These are phyloP conservation scores for Penicillium daleae DNA, from an alignment of 495 filamentous ascomycete species.

Conservation along the genomic window DNA sequence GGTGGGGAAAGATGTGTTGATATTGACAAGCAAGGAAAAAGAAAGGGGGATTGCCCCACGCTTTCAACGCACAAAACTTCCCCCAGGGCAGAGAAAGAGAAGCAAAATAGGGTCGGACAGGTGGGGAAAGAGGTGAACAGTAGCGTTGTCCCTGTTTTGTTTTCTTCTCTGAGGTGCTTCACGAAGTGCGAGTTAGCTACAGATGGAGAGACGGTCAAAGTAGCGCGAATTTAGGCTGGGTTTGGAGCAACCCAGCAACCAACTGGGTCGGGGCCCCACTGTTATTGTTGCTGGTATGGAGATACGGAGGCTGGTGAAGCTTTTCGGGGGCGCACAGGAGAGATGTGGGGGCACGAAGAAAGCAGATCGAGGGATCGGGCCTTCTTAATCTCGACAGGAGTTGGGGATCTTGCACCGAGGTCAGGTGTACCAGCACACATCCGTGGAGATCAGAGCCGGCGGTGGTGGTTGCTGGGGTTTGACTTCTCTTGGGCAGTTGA, in stretches of 20 bases:
- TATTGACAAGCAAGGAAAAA: slow-evolving; percentile 3
- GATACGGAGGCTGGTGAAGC: slow-evolving; percentile 26
- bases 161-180: slow-evolving; percentile 14
- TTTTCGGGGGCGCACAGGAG: slow-evolving; percentile 11
- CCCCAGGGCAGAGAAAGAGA: slow-evolving; percentile 9
- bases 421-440: slow-evolving; percentile 10
- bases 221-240: slow-evolving; percentile 26
- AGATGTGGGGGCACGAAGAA: background rate
- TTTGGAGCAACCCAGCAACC: slow-evolving; percentile 29
- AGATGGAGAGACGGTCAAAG: slow-evolving; percentile 33
- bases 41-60: slow-evolving; percentile 16
- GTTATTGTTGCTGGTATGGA: slow-evolving; percentile 31
- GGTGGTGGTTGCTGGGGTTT: background rate
- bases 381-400: slow-evolving; percentile 3
- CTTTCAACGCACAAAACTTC: slow-evolving; percentile 6
- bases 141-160: slow-evolving; percentile 20
- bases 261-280: slow-evolving; percentile 33
- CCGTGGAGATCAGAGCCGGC: slow-evolving; percentile 11
- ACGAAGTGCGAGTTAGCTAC: slow-evolving; percentile 22
- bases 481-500: slow-evolving; percentile 15
- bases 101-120: slow-evolving; percentile 9
- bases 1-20: slow-evolving; percentile 8
- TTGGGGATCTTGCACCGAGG: slow-evolving; percentile 2
- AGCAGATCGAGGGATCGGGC: slow-evolving; percentile 1
- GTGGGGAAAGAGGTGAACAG: slow-evolving; percentile 10